Evolutionary conservation across 257 asterid species (phyloP), one percentile per base, ranked within the genome.

Genomic region (Capsicum baccatum): DNA sequence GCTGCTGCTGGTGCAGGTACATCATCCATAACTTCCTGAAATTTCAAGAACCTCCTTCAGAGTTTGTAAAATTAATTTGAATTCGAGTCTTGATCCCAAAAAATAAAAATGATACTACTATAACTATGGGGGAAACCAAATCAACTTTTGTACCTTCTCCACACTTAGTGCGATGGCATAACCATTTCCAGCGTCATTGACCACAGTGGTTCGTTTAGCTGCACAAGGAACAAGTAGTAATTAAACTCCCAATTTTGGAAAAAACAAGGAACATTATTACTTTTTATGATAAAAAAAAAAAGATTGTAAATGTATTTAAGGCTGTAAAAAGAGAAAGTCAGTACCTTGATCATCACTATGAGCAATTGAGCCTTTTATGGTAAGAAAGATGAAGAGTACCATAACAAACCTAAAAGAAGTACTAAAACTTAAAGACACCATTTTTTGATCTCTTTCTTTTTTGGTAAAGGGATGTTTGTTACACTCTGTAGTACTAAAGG

Each of bases 311-410:
- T 13, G 39, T 6, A 19, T 12, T 48, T 11, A 48, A 6, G 11
- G 21, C 3, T 19, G n/a, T 13, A 6, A 83, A 14, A 67, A n/a
- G 12, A 64, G 47, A 56, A 26, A 26, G 15, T 8, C 7, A 60
- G 1, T 78, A 93, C 97, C 97, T 88, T n/a, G 85, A n/a, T 82
- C 78, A 54, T 83, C 80, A 58, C 82, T 86, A 80, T 35, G 80
- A 21, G 92, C 86, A 70, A 79, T 47, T 33, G 88, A 85, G 6
- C 15, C 50, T 16, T 60, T 84, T 9, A 86, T 35, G 55, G 81
- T 58, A 37, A 89, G 83, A 21, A 88, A 80, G 6, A 85, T 64
- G 85, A 87, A 52, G 71, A 89, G 26, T 57, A 87, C 6, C 21
- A 89, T 37, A 83, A 82, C 47, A 83, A 90, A 47, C n/a, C 35